Conservation (phyloP, 2,329 filamentous ascomycete genomes). For the Ophiostoma sp. region DNA sequence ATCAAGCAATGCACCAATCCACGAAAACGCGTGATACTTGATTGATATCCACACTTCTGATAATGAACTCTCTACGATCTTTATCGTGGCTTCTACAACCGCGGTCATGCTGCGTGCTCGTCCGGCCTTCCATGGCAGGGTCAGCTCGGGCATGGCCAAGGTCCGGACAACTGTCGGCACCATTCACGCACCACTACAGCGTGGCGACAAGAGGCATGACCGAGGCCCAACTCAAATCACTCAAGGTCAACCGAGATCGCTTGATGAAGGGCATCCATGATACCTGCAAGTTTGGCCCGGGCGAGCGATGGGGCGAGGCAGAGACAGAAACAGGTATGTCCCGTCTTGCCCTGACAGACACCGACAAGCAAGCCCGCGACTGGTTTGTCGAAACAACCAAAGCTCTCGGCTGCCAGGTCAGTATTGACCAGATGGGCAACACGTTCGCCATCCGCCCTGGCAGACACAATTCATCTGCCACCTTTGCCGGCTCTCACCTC, state of each 20-base stretch:
- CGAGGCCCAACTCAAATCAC: constrained; percentile 15
- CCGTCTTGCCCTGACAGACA: constrained; percentile 64
- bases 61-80: not conserved
- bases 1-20: not conserved
- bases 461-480: constrained; percentile 52
- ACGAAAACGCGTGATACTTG: not conserved
- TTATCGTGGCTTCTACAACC: not conserved
- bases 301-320: constrained; percentile 58
- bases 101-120: not conserved
- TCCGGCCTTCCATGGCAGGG: not conserved
- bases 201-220: constrained; percentile 21
- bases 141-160: not conserved
- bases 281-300: constrained; percentile 32
- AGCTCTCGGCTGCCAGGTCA: constrained; percentile 60
- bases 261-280: constrained; percentile 26
- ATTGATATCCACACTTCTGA: not conserved
- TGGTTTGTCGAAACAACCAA: constrained; percentile 66
- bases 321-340: constrained; percentile 70
- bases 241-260: constrained; percentile 22
- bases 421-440: constrained; percentile 74
- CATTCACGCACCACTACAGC: not conserved
- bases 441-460: constrained; percentile 70
- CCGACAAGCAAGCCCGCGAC: constrained; percentile 65
- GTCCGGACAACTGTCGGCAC: not conserved
- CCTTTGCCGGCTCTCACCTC: constrained; percentile 65